phyloP scores from a whole-genome alignment of 371 early-diverging fungal genomes.

The Mucor racemosus region DNA sequence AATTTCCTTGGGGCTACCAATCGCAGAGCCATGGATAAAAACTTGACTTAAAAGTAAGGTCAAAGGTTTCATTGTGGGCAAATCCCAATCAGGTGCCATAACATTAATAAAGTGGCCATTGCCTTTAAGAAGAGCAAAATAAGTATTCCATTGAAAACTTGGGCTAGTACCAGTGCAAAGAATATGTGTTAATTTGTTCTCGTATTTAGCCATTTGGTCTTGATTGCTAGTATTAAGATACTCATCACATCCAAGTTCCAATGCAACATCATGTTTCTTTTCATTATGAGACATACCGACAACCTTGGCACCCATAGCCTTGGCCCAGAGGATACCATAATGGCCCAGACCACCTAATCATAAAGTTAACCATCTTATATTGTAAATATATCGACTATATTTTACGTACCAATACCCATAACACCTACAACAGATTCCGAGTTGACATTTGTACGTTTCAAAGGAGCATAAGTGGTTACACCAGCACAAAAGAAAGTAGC shows the following conservation, averaged over 20 bases:
- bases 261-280: too few species aligned
- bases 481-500: slow-evolving; percentile 54
- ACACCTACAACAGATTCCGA: slow-evolving; percentile 58
- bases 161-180: slow-evolving; percentile 33
- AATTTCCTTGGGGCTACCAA: slow-evolving; percentile 57
- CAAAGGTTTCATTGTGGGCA: slow-evolving; percentile 8
- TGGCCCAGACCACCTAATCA: too few species aligned
- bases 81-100: slow-evolving; percentile 54
- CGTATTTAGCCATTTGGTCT: too few species aligned
- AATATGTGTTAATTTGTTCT: neutral
- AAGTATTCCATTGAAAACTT: too few species aligned
- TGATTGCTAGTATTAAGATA: too few species aligned
- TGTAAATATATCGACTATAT: too few species aligned
- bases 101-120: slow-evolving; percentile 59
- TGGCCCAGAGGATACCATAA: too few species aligned
- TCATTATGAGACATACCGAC: too few species aligned
- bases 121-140: neutral
- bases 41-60: slow-evolving; percentile 29
- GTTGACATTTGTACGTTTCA: slow-evolving; percentile 53
- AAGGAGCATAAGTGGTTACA: slow-evolving; percentile 66
- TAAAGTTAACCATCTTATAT: too few species aligned
- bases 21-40: slow-evolving; percentile 62
- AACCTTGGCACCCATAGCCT: too few species aligned
- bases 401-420: slow-evolving; percentile 62
- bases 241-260: too few species aligned